Conservation (phyloP, 1,139 yeast species). For the Zygosaccharomyces pseudobailii region DNA sequence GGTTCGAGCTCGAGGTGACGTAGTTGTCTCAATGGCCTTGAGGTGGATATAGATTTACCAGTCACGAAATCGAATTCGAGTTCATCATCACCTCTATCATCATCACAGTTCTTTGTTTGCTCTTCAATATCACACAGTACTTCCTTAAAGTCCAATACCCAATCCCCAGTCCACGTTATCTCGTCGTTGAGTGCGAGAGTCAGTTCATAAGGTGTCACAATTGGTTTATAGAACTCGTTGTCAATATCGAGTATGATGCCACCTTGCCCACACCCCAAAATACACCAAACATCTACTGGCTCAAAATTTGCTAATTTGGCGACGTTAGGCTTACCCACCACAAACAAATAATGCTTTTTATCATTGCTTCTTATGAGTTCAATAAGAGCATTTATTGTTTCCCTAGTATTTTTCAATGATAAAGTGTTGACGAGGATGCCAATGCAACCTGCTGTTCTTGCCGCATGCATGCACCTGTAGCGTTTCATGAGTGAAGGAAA, state of each 20-base stretch:
- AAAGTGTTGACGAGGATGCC: constrained; percentile 89
- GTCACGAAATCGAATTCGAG: constrained; percentile 90
- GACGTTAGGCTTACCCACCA: constrained; percentile 97
- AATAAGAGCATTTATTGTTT: constrained; percentile 55
- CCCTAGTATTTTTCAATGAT: constrained; percentile 67
- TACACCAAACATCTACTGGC: constrained; percentile 86
- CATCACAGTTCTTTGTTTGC: constrained; percentile 26
- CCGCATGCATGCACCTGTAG: constrained; percentile 79
- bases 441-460: constrained; percentile 84
- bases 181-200: constrained; percentile 72
- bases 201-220: constrained; percentile 89
- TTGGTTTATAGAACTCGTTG: constrained; percentile 82
- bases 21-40: constrained; percentile 69
- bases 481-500: constrained; percentile 76
- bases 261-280: constrained; percentile 90
- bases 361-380: constrained; percentile 65
- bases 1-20: constrained; percentile 57
- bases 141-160: constrained; percentile 77
- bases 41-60: constrained; percentile 62
- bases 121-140: constrained; percentile 33
- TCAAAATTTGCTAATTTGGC: constrained; percentile 96
- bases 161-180: constrained; percentile 83
- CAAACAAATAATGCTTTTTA: constrained; percentile 88
- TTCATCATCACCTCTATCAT: constrained; percentile 43
- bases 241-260: constrained; percentile 78